phyloP scores from a whole-genome alignment of 805 yeast species.

The Debaryomyces castellii region DNA sequence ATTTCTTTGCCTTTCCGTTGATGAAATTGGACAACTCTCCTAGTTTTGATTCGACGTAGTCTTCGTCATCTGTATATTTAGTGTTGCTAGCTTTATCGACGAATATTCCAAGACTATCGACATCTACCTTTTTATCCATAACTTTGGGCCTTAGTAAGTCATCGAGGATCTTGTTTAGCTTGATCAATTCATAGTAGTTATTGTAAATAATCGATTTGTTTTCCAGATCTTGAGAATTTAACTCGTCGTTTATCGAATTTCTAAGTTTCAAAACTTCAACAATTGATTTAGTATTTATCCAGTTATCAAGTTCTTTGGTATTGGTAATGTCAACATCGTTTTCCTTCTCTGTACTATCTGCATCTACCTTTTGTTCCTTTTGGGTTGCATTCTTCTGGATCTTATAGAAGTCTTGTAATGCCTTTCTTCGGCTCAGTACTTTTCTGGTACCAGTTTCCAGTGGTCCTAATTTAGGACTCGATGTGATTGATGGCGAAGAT shows the following conservation, averaged over 20 bases:
- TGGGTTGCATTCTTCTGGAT: conserved; percentile 18
- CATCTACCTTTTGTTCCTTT: neutral
- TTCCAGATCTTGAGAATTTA: conserved; percentile 55
- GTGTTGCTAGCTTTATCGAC: neutral
- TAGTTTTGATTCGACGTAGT: conserved; percentile 19
- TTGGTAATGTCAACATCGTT: conserved; percentile 12
- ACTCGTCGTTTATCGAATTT: conserved; percentile 39
- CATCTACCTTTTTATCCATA: neutral
- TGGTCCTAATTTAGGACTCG: conserved; percentile 3
- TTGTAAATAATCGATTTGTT: conserved; percentile 73
- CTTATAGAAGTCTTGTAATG: conserved; percentile 42
- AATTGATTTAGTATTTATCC: conserved; percentile 22
- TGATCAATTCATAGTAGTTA: conserved; percentile 71
- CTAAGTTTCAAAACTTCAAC: conserved; percentile 31
- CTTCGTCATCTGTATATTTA: conserved; percentile 7
- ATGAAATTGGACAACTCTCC: conserved; percentile 24
- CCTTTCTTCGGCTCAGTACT: conserved; percentile 39
- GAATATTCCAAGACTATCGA: conserved; percentile 8
- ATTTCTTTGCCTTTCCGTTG: conserved; percentile 14
- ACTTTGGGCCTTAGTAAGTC: conserved; percentile 16
- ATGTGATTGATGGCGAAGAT: conserved; percentile 3
- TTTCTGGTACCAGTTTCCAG: conserved; percentile 18
- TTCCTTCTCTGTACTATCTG: neutral
- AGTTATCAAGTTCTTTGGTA: conserved; percentile 17
- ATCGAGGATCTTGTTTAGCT: conserved; percentile 56